Evolutionary conservation across 2,329 filamentous ascomycete genomes (phyloP).

Genomic region (Magnaporthiopsis rhizophila): DNA sequence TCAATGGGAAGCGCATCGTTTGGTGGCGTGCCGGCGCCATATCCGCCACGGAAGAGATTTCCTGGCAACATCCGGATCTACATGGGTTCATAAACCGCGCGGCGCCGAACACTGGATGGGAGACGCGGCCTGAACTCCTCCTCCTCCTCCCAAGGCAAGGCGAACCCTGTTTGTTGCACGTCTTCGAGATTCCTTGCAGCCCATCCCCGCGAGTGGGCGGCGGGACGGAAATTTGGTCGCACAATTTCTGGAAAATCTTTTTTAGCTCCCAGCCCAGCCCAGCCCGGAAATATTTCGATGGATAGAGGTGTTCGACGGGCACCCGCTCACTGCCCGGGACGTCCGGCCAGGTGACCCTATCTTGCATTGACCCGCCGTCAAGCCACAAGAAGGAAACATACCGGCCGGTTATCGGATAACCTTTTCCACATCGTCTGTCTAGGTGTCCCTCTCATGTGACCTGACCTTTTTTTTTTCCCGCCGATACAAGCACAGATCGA

Average conservation of each 20-base stretch:
- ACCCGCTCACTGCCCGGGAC: no score
- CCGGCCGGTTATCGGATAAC: no score
- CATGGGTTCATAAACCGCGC: background rate
- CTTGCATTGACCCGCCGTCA: no score
- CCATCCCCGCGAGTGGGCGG: no score
- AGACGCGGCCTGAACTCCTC: background rate
- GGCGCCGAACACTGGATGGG: background rate
- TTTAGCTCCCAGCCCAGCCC: no score
- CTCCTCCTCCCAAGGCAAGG: no score
- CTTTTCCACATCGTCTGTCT: background rate
- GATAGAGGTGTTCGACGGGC: background rate
- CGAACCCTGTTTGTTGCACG: no score
- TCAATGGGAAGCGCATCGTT: no score
- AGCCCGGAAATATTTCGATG: no score
- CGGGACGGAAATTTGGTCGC: background rate
- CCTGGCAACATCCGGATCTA: background rate
- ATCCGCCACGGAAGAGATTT: background rate
- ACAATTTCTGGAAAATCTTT: background rate
- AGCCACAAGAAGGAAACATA: background rate
- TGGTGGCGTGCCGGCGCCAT: no score
- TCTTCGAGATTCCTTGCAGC: no score
- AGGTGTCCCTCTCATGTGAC: background rate
- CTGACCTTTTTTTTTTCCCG: background rate
- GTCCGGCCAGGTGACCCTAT: background rate
- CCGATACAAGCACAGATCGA: background rate